These are phyloP conservation scores for Aristolochia fimbriata DNA, from an alignment of 164 flowering plant genomes.

Conservation along the genomic window DNA sequence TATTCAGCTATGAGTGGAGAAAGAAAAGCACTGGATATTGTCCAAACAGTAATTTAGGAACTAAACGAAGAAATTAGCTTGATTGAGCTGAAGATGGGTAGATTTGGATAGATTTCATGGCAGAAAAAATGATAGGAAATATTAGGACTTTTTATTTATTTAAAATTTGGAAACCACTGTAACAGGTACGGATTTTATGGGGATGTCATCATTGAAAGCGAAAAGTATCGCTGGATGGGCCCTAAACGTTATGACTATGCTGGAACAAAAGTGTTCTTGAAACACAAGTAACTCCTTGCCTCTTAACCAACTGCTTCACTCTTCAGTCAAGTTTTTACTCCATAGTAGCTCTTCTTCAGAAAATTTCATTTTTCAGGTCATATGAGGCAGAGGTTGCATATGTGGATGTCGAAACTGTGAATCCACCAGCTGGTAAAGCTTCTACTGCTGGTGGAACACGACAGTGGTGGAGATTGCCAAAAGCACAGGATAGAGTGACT, in stretches of 20 bases:
- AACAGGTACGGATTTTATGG: conserved; percentile 95
- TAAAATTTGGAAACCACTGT: not conserved
- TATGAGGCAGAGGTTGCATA: conserved; percentile 81
- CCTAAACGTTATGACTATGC: conserved; percentile 94
- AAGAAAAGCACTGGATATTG: too few relatives aligned
- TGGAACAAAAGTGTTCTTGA: conserved; percentile 87
- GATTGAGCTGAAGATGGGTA: too few relatives aligned
- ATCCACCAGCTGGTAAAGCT: conserved; percentile 17
- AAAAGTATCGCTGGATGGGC: conserved; percentile 96
- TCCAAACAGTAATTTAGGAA: too few relatives aligned
- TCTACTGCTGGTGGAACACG: conserved; percentile 7
- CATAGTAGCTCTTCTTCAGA: not conserved
- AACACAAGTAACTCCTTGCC: conserved; percentile 48
- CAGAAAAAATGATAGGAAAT: not conserved
- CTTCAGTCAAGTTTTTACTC: too few relatives aligned
- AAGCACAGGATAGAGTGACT: conserved; percentile 31
- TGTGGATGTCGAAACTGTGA: conserved; percentile 37
- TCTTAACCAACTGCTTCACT: not conserved
- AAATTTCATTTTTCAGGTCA: conserved; percentile 33
- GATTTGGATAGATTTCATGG: too few relatives aligned
- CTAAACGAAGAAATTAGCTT: too few relatives aligned
- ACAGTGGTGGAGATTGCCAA: conserved; percentile 11
- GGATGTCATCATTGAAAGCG: conserved; percentile 95
- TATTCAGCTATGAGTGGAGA: too few relatives aligned
- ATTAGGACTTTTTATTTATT: not conserved